These are phyloP conservation scores for Calamus simplicifolius DNA, from an alignment of 176 grass and related monocot genomes.

Conservation along the genomic window DNA sequence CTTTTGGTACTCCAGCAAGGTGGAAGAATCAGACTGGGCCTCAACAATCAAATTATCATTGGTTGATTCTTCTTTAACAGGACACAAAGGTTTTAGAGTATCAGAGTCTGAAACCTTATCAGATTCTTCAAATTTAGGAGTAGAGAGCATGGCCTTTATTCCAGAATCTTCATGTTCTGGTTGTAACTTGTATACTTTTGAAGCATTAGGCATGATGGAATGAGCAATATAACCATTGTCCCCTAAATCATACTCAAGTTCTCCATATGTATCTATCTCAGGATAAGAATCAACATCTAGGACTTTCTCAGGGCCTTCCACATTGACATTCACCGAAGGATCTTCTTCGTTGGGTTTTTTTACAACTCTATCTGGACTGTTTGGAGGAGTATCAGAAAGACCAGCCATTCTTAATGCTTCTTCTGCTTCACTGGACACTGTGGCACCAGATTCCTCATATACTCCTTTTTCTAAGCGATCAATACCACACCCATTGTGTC, in stretches of 20 bases:
- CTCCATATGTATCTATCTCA: not conserved
- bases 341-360: slow-evolving; percentile 23
- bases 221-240: not conserved
- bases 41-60: slow-evolving; percentile 1
- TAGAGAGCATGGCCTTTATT: slow-evolving; percentile 1
- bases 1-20: slow-evolving; percentile 4
- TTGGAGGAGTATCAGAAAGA: slow-evolving; percentile 88
- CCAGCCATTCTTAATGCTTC: slow-evolving; percentile 66
- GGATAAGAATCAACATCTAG: not conserved
- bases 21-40: not conserved
- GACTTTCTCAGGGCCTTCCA: not conserved
- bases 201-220: not conserved
- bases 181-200: not conserved
- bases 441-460: slow-evolving; percentile 5
- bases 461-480: slow-evolving; percentile 11
- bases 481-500: slow-evolving; percentile 26
- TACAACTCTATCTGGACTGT: slow-evolving; percentile 37
- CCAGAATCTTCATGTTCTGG: not conserved
- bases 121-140: slow-evolving; percentile 17
- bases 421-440: slow-evolving; percentile 42
- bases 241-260: too few relatives aligned
- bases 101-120: slow-evolving; percentile 8
- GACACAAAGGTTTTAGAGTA: slow-evolving; percentile 4
- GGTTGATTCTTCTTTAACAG: not conserved
- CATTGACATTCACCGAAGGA: slow-evolving; percentile 10